Percentiles rank a stretch among this genome's conserved stretches.
phyloP scores from a whole-genome alignment of 805 yeast genomes.

The Metschnikowia shivogae region DNA sequence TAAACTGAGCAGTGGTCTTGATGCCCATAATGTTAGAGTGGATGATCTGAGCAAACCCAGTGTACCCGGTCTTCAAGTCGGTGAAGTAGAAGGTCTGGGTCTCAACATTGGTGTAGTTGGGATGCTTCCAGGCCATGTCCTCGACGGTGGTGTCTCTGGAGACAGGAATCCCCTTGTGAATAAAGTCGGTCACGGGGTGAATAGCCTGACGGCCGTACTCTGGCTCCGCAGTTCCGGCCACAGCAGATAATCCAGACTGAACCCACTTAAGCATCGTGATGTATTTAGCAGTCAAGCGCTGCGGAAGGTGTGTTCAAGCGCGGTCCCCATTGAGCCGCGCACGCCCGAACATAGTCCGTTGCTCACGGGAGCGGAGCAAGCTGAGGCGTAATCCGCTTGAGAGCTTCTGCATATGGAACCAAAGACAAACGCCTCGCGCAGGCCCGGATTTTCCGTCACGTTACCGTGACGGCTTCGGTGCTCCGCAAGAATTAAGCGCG shows the following conservation, averaged over 20 bases:
- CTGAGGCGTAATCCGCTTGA: too few species aligned
- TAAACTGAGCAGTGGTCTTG: constrained; percentile 88
- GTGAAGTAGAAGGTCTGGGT: constrained; percentile 89
- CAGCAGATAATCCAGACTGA: constrained; percentile 84
- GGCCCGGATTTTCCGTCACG: neutral
- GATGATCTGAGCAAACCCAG: constrained; percentile 91
- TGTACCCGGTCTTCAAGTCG: constrained; percentile 54
- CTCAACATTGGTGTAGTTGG: constrained; percentile 85
- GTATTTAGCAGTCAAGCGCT: neutral
- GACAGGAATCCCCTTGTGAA: constrained; percentile 29
- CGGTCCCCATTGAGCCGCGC: neutral
- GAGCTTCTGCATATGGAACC: too few species aligned
- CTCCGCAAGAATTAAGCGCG: neutral
- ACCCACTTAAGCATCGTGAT: constrained; percentile 71
- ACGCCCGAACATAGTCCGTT: neutral
- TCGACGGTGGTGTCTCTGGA: constrained; percentile 54
- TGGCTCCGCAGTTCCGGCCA: constrained; percentile 96
- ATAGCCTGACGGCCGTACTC: constrained; percentile 92
- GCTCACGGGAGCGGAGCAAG: too few species aligned
- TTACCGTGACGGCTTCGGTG: neutral
- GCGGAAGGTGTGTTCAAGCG: neutral
- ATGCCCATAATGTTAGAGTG: constrained; percentile 89
- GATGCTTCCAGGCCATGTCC: constrained; percentile 74
- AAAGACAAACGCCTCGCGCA: neutral
- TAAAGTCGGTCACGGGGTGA: constrained; percentile 69